phyloP scores from a whole-genome alignment of 495 filamentous ascomycete genomes.

The Podospora australis region DNA sequence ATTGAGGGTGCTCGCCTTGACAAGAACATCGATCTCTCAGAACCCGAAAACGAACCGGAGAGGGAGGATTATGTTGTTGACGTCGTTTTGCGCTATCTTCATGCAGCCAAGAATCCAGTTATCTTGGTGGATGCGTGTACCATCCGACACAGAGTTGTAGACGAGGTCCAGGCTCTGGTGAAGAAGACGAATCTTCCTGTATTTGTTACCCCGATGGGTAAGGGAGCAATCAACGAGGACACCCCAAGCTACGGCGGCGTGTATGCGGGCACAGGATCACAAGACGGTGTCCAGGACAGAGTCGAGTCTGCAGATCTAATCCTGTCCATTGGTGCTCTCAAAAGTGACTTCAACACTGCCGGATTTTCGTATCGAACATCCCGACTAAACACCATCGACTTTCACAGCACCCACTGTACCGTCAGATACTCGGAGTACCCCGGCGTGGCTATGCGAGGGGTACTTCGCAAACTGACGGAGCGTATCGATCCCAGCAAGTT shows the following conservation, averaged over 20 bases:
- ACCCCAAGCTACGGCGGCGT: conserved; percentile 74
- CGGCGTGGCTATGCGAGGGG: conserved; percentile 75
- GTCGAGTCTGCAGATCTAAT: conserved; percentile 81
- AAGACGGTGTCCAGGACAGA: conserved; percentile 59
- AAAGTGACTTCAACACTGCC: conserved; percentile 84
- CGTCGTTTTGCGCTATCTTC: conserved; percentile 68
- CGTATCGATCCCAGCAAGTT: conserved; percentile 54
- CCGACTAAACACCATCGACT: conserved; percentile 78
- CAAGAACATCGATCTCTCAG: conserved; percentile 59
- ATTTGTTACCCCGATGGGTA: conserved; percentile 90
- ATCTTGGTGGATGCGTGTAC: conserved; percentile 91
- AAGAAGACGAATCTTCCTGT: conserved; percentile 70
- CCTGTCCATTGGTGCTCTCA: conserved; percentile 72
- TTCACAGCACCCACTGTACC: conserved; percentile 69
- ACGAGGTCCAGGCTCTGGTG: conserved; percentile 73
- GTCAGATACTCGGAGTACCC: conserved; percentile 82
- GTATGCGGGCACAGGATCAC: conserved; percentile 76
- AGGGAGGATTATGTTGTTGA: conserved; percentile 81
- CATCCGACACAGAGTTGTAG: conserved; percentile 67
- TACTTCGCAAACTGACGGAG: conserved; percentile 67
- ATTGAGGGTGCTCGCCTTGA: conserved; percentile 63
- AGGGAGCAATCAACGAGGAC: conserved; percentile 77
- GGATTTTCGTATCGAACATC: conserved; percentile 83
- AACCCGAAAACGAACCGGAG: conserved; percentile 59
- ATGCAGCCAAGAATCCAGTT: conserved; percentile 67